Conservation (phyloP, 306 rosid species). For the Cicer pinnatifidum region DNA sequence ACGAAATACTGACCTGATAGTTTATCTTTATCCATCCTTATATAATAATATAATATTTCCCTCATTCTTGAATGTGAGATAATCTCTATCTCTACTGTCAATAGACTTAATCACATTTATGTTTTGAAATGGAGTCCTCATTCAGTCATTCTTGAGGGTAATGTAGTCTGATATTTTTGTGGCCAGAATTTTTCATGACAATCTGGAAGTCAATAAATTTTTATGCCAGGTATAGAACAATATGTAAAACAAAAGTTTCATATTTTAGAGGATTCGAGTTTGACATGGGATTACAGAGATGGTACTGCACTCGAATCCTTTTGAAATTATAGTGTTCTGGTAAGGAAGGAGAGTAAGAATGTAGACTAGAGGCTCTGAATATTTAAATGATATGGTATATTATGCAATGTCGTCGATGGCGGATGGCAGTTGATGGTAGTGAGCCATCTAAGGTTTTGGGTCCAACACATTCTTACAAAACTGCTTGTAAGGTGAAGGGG, state of each 20-base stretch:
- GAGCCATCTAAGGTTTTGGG: no score
- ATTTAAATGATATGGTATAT: not conserved
- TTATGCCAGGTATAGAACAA: not conserved
- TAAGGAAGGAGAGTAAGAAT: not conserved
- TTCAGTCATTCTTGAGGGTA: conserved; percentile 5
- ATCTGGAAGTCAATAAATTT: not conserved
- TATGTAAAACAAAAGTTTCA: not conserved
- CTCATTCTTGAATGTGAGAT: not conserved
- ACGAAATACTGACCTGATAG: not conserved
- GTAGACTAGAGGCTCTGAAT: not conserved
- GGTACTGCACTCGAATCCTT: not conserved
- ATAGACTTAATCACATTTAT: not conserved
- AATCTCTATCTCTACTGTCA: not conserved
- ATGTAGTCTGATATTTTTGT: not conserved
- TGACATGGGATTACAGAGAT: not conserved
- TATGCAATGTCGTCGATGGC: no score
- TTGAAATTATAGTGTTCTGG: no score
- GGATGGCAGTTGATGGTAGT: no score
- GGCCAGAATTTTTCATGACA: not conserved
- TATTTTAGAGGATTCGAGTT: not conserved
- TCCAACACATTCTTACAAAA: no score
- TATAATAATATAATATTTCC: not conserved
- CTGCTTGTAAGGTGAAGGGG: no score
- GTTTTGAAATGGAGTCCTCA: not conserved
- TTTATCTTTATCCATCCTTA: not conserved